Base-by-base conservation (phyloP, 2,329 filamentous ascomycete species). In the Alternaria brassicicola region DNA sequence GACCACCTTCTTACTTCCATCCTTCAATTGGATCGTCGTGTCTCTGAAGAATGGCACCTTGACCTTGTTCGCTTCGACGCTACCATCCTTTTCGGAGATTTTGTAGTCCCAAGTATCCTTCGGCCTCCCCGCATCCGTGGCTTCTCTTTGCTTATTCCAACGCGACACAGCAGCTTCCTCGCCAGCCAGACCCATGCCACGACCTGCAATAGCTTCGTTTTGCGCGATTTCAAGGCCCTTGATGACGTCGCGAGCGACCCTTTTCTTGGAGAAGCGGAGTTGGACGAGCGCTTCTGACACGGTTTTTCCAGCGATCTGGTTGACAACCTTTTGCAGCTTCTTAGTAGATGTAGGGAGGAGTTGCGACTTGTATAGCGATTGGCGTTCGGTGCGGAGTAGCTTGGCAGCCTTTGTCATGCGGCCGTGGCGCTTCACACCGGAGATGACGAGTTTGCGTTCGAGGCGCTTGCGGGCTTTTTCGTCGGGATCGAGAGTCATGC, bases 261-360 rank as follows among this genome's bases (percentile, higher is more conserved):
- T 94, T 86, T 99, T 99, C 83, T 92, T 92, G 77, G 89, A 94
- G 81, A 94, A 98, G 55, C 89, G 87, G 92, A 99, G 97, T 83
- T 99, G 95, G 53, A 91, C 80, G 66, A 98, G 91, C 13, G 95
- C 95, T 33, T 99, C 93, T 57, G 96, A 92, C 61, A 99, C 83
- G n/a, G 89, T 89, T 85, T 97, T 98, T 66, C 95, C 95, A 2
- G 88, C 85, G 72, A 99, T 95, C 80, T 98, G 95, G 54, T 90
- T 87, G 23, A 94, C 89, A 48, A 99, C 81, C 69, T 91, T 89
- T 51, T 89, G 88, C 54, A 99, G 84, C 82, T 99, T 99, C 87
- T 99, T 99, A 64, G 91, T 83, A 47, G 88, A 92, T 2, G 95
- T 97, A 70, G 93, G 89, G 74, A 97, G 85, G 66, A 86, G 85